A percentile compares a stretch with the other conserved stretches of the same genome.
Conservation (phyloP, 2,329 filamentous ascomycete species). For the Aureobasidium pullulans region DNA sequence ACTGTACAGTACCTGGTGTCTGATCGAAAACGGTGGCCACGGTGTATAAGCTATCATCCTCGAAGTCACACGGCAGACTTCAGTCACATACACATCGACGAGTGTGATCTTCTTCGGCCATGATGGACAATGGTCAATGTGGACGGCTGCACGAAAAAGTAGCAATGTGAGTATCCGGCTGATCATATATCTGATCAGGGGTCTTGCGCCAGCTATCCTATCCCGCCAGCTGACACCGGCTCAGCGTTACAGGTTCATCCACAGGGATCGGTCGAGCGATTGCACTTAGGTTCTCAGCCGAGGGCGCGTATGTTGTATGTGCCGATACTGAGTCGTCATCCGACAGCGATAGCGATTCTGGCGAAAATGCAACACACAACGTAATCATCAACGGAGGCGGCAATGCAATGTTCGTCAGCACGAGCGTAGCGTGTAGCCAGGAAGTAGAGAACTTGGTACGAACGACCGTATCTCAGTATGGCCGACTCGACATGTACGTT, state of each 20-base stretch:
- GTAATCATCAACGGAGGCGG: constrained; percentile 1
- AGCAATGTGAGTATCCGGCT: constrained; percentile 10
- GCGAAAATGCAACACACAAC: constrained; percentile 7
- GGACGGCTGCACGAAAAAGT: constrained; percentile 12
- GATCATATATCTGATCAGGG: not conserved
- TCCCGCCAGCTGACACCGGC: not conserved
- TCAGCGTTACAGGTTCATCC: constrained; percentile 21
- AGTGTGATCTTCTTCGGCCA: not conserved
- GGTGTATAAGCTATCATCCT: not conserved
- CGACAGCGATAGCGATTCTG: not conserved
- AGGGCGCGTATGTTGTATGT: constrained; percentile 25
- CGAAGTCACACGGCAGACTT: not conserved
- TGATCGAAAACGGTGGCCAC: not conserved
- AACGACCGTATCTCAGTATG: constrained; percentile 6
- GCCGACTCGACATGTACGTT: constrained; percentile 13
- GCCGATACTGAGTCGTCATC: constrained; percentile 23
- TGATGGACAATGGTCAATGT: not conserved
- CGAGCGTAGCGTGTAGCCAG: constrained; percentile 6
- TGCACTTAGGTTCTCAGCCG: constrained; percentile 22
- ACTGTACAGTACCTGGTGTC: not conserved
- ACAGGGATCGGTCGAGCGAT: constrained; percentile 28
- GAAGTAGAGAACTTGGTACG: constrained; percentile 6
- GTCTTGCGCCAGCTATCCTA: not conserved
- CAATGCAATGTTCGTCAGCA: constrained; percentile 9
- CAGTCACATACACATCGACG: not conserved